Base-by-base conservation (phyloP, 345 rosid species). In the Clausena lansium region DNA sequence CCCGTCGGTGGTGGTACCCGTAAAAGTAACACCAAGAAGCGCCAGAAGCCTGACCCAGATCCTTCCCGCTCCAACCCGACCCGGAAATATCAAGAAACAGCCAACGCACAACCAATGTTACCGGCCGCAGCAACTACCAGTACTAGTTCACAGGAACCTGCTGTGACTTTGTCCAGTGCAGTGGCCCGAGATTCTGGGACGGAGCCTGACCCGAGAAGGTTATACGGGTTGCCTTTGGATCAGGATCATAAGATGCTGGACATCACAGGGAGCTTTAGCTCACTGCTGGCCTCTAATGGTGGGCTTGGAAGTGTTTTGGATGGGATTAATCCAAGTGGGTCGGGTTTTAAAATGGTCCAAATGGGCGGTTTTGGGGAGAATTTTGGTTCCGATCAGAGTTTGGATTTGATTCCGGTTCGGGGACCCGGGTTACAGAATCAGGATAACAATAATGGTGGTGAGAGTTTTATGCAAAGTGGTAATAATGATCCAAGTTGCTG, bases 1-100 rank as follows among this genome's bases (percentile, higher is more conserved):
- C 98, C 97, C 27, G 88, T 94, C 80, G 97, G 98, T 19, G 98
- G 98, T 27, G 92, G 93, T 59, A 86, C 83, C 82, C 94, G 97
- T 62, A 94, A 93, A 84, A 86, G 69, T 84, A 45, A 57, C 57
- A 77, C 67, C 75, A 75, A 79, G 22, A 89, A 88, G 76, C 86
- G 81, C 8, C 85, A 79, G 62, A 85, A 78, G 39, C 63, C 84
- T 5, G 83, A 78, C 45, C 70, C 76, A 32, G 86, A 81, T 52
- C 68, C 74, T 4, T 4, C 38, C 74, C 60, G 74, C 9, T 22
- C n/a, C 82, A 62, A 65, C 67, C 36, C 81, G 78, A 67, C 72
- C 33, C 80, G 77, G 70, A 59, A 81, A 78, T 17, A 38, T 45
- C 50, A 45, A 45, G 50, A 45, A 45, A 13, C 50, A 45, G 50